Conservation (phyloP, 371 early-diverging fungal genomes). For the Mucor lusitanicus region DNA sequence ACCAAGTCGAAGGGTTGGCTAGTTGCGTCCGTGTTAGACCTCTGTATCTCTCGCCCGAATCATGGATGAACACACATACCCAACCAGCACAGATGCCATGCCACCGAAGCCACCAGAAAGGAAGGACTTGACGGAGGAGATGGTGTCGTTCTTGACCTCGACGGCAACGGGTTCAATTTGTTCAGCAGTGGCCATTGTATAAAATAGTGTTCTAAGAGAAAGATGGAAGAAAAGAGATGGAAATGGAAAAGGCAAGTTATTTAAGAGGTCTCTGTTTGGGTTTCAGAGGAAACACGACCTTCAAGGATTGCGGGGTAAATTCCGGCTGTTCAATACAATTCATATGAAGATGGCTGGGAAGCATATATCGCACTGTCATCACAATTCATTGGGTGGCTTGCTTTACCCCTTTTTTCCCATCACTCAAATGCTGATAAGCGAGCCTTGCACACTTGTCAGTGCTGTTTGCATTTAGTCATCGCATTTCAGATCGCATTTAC, state of each 20-base stretch:
- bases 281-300: slow-evolving; percentile 4
- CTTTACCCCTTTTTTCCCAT: slow-evolving; percentile 2
- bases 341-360: neutral
- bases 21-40: neutral
- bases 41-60: neutral
- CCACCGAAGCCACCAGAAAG: slow-evolving; percentile 95
- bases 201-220: neutral
- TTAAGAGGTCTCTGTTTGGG: slow-evolving; percentile 2
- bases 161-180: slow-evolving; percentile 8
- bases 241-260: slow-evolving; percentile 1
- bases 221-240: neutral
- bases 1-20: slow-evolving; percentile 85
- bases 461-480: neutral
- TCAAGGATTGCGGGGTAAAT: neutral
- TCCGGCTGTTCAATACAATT: neutral
- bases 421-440: neutral
- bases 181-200: slow-evolving; percentile 13
- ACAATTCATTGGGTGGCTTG: slow-evolving; percentile 2
- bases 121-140: slow-evolving; percentile 82
- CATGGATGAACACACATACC: slow-evolving; percentile 35
- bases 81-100: slow-evolving; percentile 74
- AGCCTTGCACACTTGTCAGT: neutral
- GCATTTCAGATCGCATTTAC: neutral
- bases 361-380: slow-evolving; percentile 2
- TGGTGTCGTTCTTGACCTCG: slow-evolving; percentile 26